A percentile compares a stretch with the other conserved stretches of the same genome.
phyloP scores from a whole-genome alignment of 805 yeast genomes.

The Hanseniaspora vineae region DNA sequence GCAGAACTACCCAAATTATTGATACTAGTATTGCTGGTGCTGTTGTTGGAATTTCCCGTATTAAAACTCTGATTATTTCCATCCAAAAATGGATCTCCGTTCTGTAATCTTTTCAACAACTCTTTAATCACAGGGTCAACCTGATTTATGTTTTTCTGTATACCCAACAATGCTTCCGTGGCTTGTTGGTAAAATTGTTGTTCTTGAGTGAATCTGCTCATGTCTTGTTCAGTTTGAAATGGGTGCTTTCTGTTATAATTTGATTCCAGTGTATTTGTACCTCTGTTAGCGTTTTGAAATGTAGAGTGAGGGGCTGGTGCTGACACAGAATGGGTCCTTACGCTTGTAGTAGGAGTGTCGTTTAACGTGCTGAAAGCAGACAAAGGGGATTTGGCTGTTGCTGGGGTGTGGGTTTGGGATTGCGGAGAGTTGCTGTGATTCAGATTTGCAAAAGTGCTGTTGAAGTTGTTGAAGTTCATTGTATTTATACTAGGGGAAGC shows the following conservation, averaged over 20 bases:
- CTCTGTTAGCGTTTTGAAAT: not conserved
- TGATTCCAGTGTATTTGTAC: not conserved
- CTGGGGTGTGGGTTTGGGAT: too few species aligned
- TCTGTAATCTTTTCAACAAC: not conserved
- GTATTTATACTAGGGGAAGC: not conserved
- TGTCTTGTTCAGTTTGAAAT: not conserved
- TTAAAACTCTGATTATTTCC: not conserved
- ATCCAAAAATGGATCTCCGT: not conserved
- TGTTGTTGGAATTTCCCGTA: not conserved
- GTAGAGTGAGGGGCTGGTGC: too few species aligned
- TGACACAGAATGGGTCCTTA: too few species aligned
- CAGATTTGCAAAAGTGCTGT: not conserved
- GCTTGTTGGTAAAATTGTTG: not conserved
- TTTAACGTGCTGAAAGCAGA: not conserved
- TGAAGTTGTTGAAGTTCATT: not conserved
- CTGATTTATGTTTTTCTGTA: not conserved
- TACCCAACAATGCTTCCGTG: not conserved
- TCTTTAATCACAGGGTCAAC: not conserved
- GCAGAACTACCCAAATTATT: not conserved
- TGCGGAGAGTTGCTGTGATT: not conserved
- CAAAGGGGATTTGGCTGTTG: not conserved
- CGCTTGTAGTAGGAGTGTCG: not conserved
- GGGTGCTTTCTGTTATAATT: not conserved
- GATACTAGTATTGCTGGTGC: not conserved
- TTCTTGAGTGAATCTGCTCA: not conserved